These are phyloP conservation scores for Xylaria sp. DNA, from an alignment of 2,329 filamentous ascomycete species.

Conservation along the genomic window DNA sequence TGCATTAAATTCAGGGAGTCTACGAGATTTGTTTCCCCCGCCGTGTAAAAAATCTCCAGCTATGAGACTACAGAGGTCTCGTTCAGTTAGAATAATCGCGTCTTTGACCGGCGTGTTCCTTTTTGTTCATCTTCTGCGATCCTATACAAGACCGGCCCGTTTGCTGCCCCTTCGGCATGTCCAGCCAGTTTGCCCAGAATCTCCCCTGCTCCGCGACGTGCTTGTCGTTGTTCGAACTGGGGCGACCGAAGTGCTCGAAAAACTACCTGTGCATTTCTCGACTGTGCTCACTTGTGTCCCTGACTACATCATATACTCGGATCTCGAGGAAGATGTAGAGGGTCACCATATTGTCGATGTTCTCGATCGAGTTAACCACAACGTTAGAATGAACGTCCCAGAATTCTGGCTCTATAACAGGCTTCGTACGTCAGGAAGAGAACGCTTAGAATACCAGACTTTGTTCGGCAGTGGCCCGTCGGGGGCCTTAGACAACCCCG, in stretches of 20 bases:
- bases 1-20: background rate
- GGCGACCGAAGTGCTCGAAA: conserved; percentile 34
- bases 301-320: conserved; percentile 37
- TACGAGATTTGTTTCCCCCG: background rate
- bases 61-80: conserved; percentile 13
- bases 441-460: conserved; percentile 44
- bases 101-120: conserved; percentile 6
- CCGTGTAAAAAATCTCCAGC: background rate
- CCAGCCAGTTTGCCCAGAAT: conserved; percentile 13
- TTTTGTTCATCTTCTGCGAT: conserved; percentile 1
- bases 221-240: conserved; percentile 33
- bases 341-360: conserved; percentile 34
- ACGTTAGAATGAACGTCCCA: conserved; percentile 23
- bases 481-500: conserved; percentile 48
- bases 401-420: conserved; percentile 44
- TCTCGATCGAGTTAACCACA: conserved; percentile 23
- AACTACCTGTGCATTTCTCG: conserved; percentile 35
- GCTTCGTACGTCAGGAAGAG: conserved; percentile 33
- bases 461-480: conserved; percentile 50
- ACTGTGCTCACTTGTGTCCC: conserved; percentile 33
- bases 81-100: background rate
- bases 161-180: background rate
- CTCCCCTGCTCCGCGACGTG: conserved; percentile 20
- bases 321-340: conserved; percentile 35
- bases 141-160: background rate